Conservation (phyloP, 2,329 filamentous ascomycete genomes). For the Colletotrichum godetiae region DNA sequence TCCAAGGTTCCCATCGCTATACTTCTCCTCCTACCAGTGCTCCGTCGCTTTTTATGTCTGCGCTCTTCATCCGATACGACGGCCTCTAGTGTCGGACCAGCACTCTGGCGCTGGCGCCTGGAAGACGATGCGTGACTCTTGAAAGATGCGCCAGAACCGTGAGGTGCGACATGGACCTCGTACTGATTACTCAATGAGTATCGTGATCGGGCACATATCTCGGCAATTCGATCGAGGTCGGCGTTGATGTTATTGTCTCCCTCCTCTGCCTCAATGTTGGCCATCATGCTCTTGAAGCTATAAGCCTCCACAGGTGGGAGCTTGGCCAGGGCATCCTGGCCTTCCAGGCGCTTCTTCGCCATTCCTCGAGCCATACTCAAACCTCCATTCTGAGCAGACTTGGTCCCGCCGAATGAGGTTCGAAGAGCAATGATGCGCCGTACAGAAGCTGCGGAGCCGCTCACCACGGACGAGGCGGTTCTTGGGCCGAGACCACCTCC, state of each 20-base stretch:
- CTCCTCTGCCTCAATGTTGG: conserved; percentile 60
- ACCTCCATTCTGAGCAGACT: conserved; percentile 51
- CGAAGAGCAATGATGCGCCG: conserved; percentile 37
- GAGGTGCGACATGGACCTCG: conserved; percentile 72
- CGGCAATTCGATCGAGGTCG: conserved; percentile 73
- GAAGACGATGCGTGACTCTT: conserved; percentile 45
- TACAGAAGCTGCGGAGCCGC: conserved; percentile 36
- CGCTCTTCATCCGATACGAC: conserved; percentile 69
- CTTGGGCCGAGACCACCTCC: conserved; percentile 3
- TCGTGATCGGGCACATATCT: conserved; percentile 73
- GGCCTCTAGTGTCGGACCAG: conserved; percentile 67
- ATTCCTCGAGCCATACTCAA: conserved; percentile 58
- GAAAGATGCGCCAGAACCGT: conserved; percentile 67
- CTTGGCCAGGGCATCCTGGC: conserved; percentile 50
- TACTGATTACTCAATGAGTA: conserved; percentile 76
- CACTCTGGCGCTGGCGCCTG: conserved; percentile 43
- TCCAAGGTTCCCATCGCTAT: conserved; percentile 72
- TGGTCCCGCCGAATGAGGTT: conserved; percentile 44
- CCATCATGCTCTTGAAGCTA: conserved; percentile 73
- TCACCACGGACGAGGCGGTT: conserved; percentile 22
- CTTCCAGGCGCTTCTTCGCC: conserved; percentile 47
- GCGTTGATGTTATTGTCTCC: conserved; percentile 61
- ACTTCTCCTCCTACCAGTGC: conserved; percentile 57
- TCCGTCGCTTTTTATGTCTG: conserved; percentile 53
- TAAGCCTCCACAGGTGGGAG: conserved; percentile 73